These are phyloP conservation scores for Vicia villosa DNA, from an alignment of 306 rosid species.

Conservation along the genomic window DNA sequence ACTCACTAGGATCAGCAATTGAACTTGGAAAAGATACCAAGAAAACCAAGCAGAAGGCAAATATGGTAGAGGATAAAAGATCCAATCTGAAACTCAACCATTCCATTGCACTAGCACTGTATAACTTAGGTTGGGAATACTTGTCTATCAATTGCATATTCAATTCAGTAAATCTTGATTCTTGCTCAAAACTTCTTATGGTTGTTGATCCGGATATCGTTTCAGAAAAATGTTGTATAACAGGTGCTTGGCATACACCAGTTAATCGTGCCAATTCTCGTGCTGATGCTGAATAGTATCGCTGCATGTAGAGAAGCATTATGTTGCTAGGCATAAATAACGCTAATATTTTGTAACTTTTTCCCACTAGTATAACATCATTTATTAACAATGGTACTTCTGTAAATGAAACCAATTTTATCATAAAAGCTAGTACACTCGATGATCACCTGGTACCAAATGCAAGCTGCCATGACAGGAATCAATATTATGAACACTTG, in stretches of 20 bases:
- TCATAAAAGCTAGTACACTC: too few relatives aligned
- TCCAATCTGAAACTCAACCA: slow-evolving; percentile 52
- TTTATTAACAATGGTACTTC: too few relatives aligned
- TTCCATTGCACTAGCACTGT: slow-evolving; percentile 62
- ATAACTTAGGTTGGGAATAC: slow-evolving; percentile 65
- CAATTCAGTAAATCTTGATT: slow-evolving; percentile 60
- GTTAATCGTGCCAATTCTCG: slow-evolving; percentile 73
- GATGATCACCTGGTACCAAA: too few relatives aligned
- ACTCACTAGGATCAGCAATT: slow-evolving; percentile 51
- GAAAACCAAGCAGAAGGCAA: neutral
- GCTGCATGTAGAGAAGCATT: slow-evolving; percentile 44
- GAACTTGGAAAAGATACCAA: slow-evolving; percentile 65
- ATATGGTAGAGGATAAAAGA: neutral
- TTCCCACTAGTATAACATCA: neutral
- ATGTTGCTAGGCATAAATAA: neutral
- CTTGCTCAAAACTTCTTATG: slow-evolving; percentile 77
- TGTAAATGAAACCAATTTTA: too few relatives aligned
- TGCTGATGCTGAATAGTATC: slow-evolving; percentile 68
- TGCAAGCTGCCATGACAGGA: too few relatives aligned
- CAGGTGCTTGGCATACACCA: slow-evolving; percentile 87
- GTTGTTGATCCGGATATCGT: slow-evolving; percentile 79
- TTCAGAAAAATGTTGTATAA: slow-evolving; percentile 79
- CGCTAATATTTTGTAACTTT: neutral
- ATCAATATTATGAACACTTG: too few relatives aligned
- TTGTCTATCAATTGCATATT: slow-evolving; percentile 67